Evolutionary conservation across 2,329 filamentous ascomycete genomes (phyloP).

Genomic region (Colletotrichum shisoi): DNA sequence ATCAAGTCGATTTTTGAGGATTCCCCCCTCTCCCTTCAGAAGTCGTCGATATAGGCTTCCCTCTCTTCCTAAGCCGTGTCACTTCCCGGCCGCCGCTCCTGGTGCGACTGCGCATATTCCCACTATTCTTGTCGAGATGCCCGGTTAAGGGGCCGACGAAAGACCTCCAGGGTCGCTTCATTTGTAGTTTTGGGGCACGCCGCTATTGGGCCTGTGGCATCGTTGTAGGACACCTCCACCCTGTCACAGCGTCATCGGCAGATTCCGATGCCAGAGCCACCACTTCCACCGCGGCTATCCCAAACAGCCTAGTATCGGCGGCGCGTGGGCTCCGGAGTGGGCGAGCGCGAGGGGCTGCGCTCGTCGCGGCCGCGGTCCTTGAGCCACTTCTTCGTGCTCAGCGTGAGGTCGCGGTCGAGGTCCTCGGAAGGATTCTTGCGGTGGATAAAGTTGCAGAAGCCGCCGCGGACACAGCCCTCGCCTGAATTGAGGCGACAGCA

Average conservation of each 20-base stretch:
- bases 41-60: too few relatives aligned
- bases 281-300: not conserved
- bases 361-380: slow-evolving; percentile 83
- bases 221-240: not conserved
- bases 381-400: slow-evolving; percentile 96
- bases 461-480: slow-evolving; percentile 93
- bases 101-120: not conserved
- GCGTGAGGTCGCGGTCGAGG: slow-evolving; percentile 83
- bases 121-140: not conserved
- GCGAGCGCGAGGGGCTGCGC: slow-evolving; percentile 81
- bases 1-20: slow-evolving; percentile 8
- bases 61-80: not conserved
- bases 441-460: slow-evolving; percentile 99
- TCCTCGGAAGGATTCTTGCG: slow-evolving; percentile 92
- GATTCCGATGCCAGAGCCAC: not conserved
- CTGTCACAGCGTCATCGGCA: not conserved
- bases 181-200: not conserved
- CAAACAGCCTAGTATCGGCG: slow-evolving; percentile 66
- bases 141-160: not conserved
- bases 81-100: not conserved
- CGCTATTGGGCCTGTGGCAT: not conserved
- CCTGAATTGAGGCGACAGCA: slow-evolving; percentile 94
- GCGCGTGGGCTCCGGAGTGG: slow-evolving; percentile 83
- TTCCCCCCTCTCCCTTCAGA: not conserved
- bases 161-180: not conserved